Evolutionary conservation across 768 basidiomycete genomes (phyloP).

Genomic region (Boletus reticulatus): DNA sequence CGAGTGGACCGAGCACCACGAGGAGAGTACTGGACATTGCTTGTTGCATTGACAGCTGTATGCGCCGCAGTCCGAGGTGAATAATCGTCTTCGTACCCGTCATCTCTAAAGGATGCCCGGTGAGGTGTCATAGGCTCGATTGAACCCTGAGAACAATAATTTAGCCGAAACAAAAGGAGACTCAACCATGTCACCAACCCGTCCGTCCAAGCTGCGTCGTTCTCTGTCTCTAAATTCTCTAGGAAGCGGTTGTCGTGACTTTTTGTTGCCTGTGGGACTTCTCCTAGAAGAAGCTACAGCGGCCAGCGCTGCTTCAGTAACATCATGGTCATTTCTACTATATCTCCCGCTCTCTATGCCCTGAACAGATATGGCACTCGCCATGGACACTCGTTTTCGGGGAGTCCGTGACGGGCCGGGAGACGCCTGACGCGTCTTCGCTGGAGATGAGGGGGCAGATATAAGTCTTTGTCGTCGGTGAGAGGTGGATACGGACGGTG

Average conservation of each 20-base stretch:
- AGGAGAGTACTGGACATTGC: constrained; percentile 27
- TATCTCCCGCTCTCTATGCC: constrained; percentile 24
- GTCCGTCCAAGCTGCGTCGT: constrained; percentile 38
- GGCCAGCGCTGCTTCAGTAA: constrained; percentile 57
- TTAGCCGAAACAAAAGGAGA: not conserved
- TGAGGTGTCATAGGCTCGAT: constrained; percentile 42
- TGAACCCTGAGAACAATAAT: constrained; percentile 22
- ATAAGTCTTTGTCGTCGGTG: constrained; percentile 40
- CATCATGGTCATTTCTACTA: constrained; percentile 31
- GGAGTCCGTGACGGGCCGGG: constrained; percentile 41
- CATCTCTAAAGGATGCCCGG: constrained; percentile 24
- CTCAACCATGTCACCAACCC: constrained; percentile 32
- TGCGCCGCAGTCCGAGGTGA: constrained; percentile 25
- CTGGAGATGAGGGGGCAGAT: constrained; percentile 49
- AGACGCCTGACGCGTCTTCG: constrained; percentile 36
- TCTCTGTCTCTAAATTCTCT: constrained; percentile 44
- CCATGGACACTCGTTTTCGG: constrained; percentile 42
- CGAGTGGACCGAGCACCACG: constrained; percentile 33
- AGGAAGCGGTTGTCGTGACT: constrained; percentile 49
- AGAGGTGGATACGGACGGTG: constrained; percentile 28
- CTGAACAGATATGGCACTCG: constrained; percentile 30
- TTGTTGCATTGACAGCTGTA: constrained; percentile 19
- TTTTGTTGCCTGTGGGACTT: constrained; percentile 45
- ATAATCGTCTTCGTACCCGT: constrained; percentile 18
- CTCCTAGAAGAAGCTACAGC: constrained; percentile 57